Evolutionary conservation across 2,329 filamentous ascomycete genomes (phyloP).

Genomic region (Alternaria ethzedia): DNA sequence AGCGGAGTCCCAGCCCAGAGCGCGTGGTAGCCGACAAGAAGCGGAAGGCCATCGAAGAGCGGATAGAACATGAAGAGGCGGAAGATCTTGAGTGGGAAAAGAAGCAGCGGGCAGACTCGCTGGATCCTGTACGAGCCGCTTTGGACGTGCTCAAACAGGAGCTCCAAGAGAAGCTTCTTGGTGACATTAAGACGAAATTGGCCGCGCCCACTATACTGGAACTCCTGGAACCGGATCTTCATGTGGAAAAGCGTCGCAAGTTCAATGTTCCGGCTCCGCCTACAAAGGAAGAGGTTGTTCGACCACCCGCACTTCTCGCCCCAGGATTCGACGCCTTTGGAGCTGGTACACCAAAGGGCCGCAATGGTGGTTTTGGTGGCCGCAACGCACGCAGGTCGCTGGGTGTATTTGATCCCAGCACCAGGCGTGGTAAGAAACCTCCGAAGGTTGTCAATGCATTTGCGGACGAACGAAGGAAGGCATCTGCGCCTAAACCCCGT

Average conservation of each 20-base stretch:
- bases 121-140: conserved; percentile 89
- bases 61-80: conserved; percentile 74
- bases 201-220: conserved; percentile 81
- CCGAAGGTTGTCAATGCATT: conserved; percentile 54
- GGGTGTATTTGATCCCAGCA: conserved; percentile 53
- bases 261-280: conserved; percentile 75
- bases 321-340: conserved; percentile 67
- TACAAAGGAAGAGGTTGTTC: conserved; percentile 63
- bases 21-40: conserved; percentile 57
- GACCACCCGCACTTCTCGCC: conserved; percentile 60
- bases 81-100: conserved; percentile 90
- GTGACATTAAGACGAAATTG: conserved; percentile 86
- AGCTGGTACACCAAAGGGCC: conserved; percentile 66
- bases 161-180: conserved; percentile 83
- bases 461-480: conserved; percentile 65
- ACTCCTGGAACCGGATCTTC: conserved; percentile 81
- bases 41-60: conserved; percentile 70
- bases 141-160: conserved; percentile 79
- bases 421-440: conserved; percentile 48
- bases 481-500: conserved; percentile 61
- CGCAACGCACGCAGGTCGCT: conserved; percentile 50
- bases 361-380: conserved; percentile 49
- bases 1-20: conserved; percentile 60
- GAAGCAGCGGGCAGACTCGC: conserved; percentile 80
- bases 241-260: conserved; percentile 78